A percentile compares a stretch with the other conserved stretches of the same genome.
phyloP scores from a whole-genome alignment of 768 basidiomycete genomes.

The Tulasnella sp. region DNA sequence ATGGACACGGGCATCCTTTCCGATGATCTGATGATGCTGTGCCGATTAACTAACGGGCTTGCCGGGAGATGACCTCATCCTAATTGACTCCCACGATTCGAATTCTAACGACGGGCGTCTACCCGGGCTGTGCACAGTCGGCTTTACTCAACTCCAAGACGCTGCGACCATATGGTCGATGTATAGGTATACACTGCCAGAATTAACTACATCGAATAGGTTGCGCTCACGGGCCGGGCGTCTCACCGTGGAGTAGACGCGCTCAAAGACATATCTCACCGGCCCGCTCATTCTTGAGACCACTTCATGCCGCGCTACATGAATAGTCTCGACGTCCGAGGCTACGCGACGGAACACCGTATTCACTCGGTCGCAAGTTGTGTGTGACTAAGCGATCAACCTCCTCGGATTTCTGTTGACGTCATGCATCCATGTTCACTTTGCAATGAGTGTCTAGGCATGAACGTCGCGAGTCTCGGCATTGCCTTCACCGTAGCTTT shows the following conservation, averaged over 20 bases:
- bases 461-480: not conserved
- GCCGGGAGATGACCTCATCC: conserved; percentile 3
- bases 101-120: conserved; percentile 1
- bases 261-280: not conserved
- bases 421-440: not conserved
- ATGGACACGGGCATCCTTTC: not conserved
- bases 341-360: not conserved
- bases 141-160: conserved; percentile 11
- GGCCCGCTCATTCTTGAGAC: conserved; percentile 5
- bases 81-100: conserved; percentile 3
- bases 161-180: conserved; percentile 9
- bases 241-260: conserved; percentile 1
- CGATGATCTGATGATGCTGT: conserved; percentile 9
- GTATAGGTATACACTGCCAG: conserved; percentile 3
- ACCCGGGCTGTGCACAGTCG: not conserved
- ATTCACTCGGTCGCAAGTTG: not conserved
- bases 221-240: not conserved
- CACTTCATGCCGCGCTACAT: not conserved
- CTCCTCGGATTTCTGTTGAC: not conserved
- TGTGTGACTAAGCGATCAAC: not conserved
- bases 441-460: not conserved
- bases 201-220: not conserved
- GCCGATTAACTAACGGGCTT: not conserved
- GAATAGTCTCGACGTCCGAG: not conserved
- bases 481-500: not conserved